Conservation (phyloP, 208 protist species). For the Novymonas esmeraldas region DNA sequence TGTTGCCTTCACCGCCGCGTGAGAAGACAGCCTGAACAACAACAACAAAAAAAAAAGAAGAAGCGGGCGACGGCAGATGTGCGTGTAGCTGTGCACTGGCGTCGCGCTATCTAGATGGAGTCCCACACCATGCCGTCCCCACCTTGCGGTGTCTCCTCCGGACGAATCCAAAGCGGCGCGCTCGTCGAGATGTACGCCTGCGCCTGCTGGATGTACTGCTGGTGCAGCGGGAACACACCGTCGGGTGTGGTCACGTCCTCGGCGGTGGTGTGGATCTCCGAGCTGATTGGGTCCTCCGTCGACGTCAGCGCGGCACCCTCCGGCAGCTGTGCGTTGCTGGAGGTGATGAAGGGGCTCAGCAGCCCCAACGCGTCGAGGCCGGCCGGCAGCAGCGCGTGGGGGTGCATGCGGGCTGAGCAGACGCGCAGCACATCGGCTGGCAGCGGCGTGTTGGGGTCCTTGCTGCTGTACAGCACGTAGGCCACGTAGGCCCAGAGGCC, state of each 20-base stretch:
- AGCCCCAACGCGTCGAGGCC: conserved; percentile 63
- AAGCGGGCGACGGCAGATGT: no score
- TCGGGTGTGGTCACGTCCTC: conserved; percentile 25
- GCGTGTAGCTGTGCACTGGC: not conserved
- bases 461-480: conserved; percentile 22
- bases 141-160: not conserved
- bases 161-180: not conserved
- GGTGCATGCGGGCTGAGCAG: conserved; percentile 62
- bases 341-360: conserved; percentile 57
- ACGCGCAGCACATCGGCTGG: conserved; percentile 37
- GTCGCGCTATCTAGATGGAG: not conserved
- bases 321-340: conserved; percentile 30
- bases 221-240: conserved; percentile 42
- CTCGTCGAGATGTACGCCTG: conserved; percentile 15
- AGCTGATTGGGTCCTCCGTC: conserved; percentile 4
- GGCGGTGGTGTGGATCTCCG: conserved; percentile 22
- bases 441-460: conserved; percentile 10
- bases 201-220: conserved; percentile 50
- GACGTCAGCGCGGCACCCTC: conserved; percentile 4
- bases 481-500: conserved; percentile 54
- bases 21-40: no score
- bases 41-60: not conserved
- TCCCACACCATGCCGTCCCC: conserved; percentile 32
- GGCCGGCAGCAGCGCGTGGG: conserved; percentile 67
- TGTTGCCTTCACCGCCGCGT: no score